Base-by-base conservation (phyloP, 2,329 filamentous ascomycete genomes). In the Monosporascus cannonballus region DNA sequence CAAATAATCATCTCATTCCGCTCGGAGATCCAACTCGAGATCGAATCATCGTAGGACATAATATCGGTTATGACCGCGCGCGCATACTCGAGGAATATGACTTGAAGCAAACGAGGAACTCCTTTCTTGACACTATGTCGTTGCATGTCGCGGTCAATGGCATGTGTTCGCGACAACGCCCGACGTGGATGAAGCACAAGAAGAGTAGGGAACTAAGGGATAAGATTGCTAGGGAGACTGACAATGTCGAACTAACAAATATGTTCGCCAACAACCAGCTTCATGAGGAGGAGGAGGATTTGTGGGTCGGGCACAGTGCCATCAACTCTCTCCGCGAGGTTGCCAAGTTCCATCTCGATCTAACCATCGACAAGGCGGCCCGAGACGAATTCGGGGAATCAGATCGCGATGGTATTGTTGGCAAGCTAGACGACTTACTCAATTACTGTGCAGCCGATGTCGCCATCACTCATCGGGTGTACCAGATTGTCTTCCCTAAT, bases 401-500 rank as follows among this genome's bases (percentile, higher is more conserved):
- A 27, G 85, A 93, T 66, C 83, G 89, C 8, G 73, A 79, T 1
- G 89, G 85, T 1, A 79, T 97, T 7, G 52, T 84, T 11, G 80
- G 70, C 8, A 89, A 87, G 62, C 73, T 97, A 17, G 88, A 96
- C 47, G 84, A 92, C 55, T 79, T 99, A 9, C 73, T 99, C 47
- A 87, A 95, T 66, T 99, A 99, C 70, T 99, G 94, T 67, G 94
- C 94, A 14, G 89, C 90, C 1, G 94, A 99, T 72, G 94, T 99
- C 18, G 84, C 86, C 37, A 85, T 96, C 61, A 99, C 94, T 0
- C 94, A 99, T 63, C 84, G 85, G 47, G 89, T 99, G n/a, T 99
- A 93, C 71, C 86, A 90, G 67, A 90, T 90, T 54, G 91, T 97
- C 1, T 94, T 99, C 57, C 90, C 91, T 1, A 87, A 88, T 54